phyloP scores from a whole-genome alignment of 106 monocot genomes.

The Phalaenopsis equestris region DNA sequence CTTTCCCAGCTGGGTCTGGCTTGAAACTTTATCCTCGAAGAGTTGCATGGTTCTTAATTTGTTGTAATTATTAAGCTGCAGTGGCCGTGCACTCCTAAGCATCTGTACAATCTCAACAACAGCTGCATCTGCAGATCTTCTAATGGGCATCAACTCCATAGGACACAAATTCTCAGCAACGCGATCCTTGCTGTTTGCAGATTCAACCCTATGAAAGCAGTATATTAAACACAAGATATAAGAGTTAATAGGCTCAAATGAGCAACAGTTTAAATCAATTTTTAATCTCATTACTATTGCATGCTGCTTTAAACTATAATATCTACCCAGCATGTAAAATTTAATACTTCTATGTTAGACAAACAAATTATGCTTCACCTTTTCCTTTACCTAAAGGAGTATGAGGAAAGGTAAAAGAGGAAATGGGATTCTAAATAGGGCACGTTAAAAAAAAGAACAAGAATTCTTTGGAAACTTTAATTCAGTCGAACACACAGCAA shows the following conservation, averaged over 20 bases:
- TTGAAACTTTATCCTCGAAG: constrained; percentile 4
- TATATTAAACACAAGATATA: background rate
- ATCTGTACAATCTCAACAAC: constrained; percentile 59
- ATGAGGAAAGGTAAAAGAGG: background rate
- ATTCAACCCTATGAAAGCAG: background rate
- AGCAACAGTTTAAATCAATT: background rate
- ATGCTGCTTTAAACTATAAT: background rate
- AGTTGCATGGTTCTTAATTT: background rate
- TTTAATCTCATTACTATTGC: background rate
- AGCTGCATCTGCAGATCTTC: constrained; percentile 50
- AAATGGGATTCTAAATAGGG: no score
- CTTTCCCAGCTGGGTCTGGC: background rate
- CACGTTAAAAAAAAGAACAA: no score
- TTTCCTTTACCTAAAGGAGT: background rate
- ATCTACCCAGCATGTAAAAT: background rate
- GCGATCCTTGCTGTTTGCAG: background rate
- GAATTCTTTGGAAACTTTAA: no score
- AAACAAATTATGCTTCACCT: background rate
- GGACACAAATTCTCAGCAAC: constrained; percentile 1
- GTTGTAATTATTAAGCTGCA: constrained; percentile 21
- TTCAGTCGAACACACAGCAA: no score
- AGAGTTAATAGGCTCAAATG: background rate
- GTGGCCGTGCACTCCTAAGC: constrained; percentile 50
- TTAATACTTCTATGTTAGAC: background rate
- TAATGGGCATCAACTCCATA: background rate